These are phyloP conservation scores for Fomitopsis pulvina DNA, from an alignment of 768 basidiomycete species.

Conservation along the genomic window DNA sequence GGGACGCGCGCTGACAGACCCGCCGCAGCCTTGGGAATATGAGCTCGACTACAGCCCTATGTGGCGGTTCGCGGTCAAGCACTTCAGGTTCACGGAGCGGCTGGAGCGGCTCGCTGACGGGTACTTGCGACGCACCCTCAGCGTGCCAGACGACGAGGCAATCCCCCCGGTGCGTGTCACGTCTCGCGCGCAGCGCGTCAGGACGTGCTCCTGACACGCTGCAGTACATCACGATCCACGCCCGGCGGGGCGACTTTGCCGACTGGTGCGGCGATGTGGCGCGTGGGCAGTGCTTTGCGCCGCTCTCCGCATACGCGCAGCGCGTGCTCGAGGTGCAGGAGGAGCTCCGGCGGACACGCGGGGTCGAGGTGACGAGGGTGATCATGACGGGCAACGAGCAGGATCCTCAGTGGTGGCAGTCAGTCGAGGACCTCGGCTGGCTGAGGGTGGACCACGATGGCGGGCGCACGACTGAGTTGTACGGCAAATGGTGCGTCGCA, in stretches of 20 bases:
- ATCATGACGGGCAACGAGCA: conserved; percentile 35
- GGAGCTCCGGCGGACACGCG: conserved; percentile 21
- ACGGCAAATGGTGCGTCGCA: conserved; percentile 27
- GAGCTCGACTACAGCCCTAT: conserved; percentile 24
- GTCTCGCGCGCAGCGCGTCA: not conserved
- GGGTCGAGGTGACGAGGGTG: conserved; percentile 24
- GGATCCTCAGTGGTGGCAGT: conserved; percentile 30
- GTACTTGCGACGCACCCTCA: conserved; percentile 22
- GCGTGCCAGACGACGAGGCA: conserved; percentile 11
- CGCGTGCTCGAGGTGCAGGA: conserved; percentile 28
- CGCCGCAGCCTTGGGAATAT: conserved; percentile 22
- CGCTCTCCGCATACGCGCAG: conserved; percentile 23
- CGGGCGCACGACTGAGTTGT: conserved; percentile 23
- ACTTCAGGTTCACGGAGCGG: conserved; percentile 24
- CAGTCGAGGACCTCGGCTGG: conserved; percentile 28
- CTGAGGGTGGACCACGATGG: conserved; percentile 21
- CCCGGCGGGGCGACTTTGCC: conserved; percentile 27
- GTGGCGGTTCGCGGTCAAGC: conserved; percentile 26
- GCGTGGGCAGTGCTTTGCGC: conserved; percentile 28
- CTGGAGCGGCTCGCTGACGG: conserved; percentile 21
- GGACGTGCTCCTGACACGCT: not conserved
- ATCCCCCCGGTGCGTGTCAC: conserved; percentile 27
- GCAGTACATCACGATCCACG: conserved; percentile 27
- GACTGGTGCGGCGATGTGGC: conserved; percentile 22
- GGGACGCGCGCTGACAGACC: not conserved